Evolutionary conservation across 75 land plant species (phyloP).

Genomic region (Pinus taeda): DNA sequence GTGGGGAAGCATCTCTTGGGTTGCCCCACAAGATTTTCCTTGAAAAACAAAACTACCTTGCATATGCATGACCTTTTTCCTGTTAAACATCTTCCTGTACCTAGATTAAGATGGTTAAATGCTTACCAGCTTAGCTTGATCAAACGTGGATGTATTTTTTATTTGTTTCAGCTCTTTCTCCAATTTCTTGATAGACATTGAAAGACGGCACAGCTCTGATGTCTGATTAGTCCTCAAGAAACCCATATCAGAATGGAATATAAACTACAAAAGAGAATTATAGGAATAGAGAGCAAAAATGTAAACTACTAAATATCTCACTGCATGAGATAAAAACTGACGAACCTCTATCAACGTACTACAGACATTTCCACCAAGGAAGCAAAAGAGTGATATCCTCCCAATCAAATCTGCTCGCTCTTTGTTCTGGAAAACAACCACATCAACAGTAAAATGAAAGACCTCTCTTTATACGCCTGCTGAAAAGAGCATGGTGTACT

Average conservation of each 20-base stretch:
- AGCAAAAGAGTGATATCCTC: slow-evolving; percentile 85
- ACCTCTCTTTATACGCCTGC: too few species aligned
- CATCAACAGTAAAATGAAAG: too few species aligned
- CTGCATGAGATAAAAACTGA: background rate
- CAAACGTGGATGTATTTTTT: slow-evolving; percentile 24
- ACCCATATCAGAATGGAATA: slow-evolving; percentile 1
- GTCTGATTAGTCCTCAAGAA: slow-evolving; percentile 16
- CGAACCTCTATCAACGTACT: slow-evolving; percentile 67
- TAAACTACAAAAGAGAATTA: background rate
- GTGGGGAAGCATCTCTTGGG: too few species aligned
- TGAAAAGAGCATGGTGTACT: too few species aligned
- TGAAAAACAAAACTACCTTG: background rate
- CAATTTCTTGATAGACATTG: slow-evolving; percentile 41
- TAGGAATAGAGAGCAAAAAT: background rate
- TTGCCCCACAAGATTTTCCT: too few species aligned
- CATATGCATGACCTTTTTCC: background rate
- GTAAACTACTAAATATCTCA: background rate
- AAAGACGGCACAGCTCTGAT: slow-evolving; percentile 40
- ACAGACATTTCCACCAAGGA: slow-evolving; percentile 67
- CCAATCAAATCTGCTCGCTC: slow-evolving; percentile 76
- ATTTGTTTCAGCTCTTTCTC: slow-evolving; percentile 37
- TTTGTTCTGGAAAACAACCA: slow-evolving; percentile 52
- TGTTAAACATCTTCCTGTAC: background rate
- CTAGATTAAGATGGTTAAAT: background rate
- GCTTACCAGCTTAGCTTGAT: slow-evolving; percentile 26